Evolutionary conservation across 2,329 filamentous ascomycete species (phyloP), one percentile per base, ranked within the genome.

Genomic region (Penicillium decumbens): DNA sequence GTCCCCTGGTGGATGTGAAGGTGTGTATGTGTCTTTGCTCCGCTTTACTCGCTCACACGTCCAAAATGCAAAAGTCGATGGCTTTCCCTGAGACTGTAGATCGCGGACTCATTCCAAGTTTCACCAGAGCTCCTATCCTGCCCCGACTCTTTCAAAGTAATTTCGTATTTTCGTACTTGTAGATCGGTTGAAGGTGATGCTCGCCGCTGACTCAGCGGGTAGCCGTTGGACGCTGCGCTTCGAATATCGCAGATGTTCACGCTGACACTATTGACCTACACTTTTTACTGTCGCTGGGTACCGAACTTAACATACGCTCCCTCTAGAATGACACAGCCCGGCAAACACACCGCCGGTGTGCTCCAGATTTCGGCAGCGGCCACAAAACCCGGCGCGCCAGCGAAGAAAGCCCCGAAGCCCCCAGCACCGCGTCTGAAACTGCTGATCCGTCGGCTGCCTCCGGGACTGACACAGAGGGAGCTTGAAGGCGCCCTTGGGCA

Each of bases 401-500:
- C 54, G 41, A 84, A 77, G 67, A 70, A 74, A 45, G 61, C 65
- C 5, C 61, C 71, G 32, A 73, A 74, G 47, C 65, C 66, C 3
- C 68, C 79, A 2, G 69, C 77, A 15, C 79, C 83, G 49, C 87
- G 88, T 15, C 80, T 95, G 63, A 97, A 97, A 75, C 79, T 95
- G 10, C 78, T 95, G 23, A 78, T 96, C 47, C 84, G 95, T 45
- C 82, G 92, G 49, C 80, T 98, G 3, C 89, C 93, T 8, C 91
- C 93, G 1, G 89, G 87, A 7, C 77, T 98, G 67, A 95, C 88
- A 0, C 81, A 88, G 63, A 71, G 78, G 0, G 93, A 98, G 63
- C 92, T 95, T 55, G 77, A 84, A 61, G 70, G 74, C 12, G 78
- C 83, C 7, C 68, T 96, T 10, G 91, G 90, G 3, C 79, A 84